These are phyloP conservation scores for Rostrohypoxylon terebratum DNA, from an alignment of 495 filamentous ascomycete genomes.

Conservation along the genomic window DNA sequence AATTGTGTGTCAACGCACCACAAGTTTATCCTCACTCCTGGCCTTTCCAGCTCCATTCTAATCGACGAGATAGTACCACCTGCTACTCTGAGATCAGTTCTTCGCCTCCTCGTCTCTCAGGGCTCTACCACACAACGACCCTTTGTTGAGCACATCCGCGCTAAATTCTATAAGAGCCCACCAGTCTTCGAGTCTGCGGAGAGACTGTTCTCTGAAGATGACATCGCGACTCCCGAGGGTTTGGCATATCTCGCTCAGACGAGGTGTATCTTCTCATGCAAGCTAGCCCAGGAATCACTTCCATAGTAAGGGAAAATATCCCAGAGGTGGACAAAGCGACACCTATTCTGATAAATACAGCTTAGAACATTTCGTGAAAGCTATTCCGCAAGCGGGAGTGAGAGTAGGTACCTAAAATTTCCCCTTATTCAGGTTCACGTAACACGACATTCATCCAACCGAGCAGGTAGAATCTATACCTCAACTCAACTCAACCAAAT, in stretches of 20 bases:
- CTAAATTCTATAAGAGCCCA: slow-evolving; percentile 30
- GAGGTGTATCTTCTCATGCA: slow-evolving; percentile 44
- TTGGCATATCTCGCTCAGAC: slow-evolving; percentile 37
- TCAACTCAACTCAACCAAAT: neutral
- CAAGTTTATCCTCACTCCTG: neutral
- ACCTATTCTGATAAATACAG: slow-evolving; percentile 14
- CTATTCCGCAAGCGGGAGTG: slow-evolving; percentile 16
- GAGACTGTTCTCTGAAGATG: slow-evolving; percentile 28
- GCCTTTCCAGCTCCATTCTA: slow-evolving; percentile 1
- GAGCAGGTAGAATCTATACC: neutral
- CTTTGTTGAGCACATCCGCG: slow-evolving; percentile 39
- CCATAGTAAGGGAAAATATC: slow-evolving; percentile 24
- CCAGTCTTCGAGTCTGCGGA: slow-evolving; percentile 9
- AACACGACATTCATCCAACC: neutral
- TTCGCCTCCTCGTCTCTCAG: slow-evolving; percentile 43
- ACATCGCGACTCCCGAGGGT: slow-evolving; percentile 19
- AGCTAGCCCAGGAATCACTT: slow-evolving; percentile 41
- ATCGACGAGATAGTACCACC: slow-evolving; percentile 32
- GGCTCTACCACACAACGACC: slow-evolving; percentile 38
- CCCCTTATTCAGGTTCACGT: neutral
- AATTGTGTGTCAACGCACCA: slow-evolving; percentile 27
- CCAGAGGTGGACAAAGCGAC: neutral
- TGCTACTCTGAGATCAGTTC: slow-evolving; percentile 36
- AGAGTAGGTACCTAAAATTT: slow-evolving; percentile 4
- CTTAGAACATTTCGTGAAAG: slow-evolving; percentile 30